phyloP scores from a whole-genome alignment of 2,329 filamentous ascomycete species.

The Paecilomyces sp. region DNA sequence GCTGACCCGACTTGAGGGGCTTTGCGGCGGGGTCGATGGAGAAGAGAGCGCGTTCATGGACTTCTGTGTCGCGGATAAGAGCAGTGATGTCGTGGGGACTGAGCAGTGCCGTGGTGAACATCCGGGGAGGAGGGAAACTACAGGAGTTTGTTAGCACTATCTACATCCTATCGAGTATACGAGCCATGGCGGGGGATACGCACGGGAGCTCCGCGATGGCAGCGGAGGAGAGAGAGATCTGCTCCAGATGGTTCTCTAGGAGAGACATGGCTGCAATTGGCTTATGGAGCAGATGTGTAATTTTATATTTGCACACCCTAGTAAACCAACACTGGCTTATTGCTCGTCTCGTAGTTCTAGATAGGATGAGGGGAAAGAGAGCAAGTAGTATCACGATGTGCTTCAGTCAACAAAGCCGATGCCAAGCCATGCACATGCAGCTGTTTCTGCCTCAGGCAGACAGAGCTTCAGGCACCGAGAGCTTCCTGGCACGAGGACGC shows the following conservation, averaged over 20 bases:
- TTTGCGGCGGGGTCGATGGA: slow-evolving; percentile 69
- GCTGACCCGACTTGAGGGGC: slow-evolving; percentile 38
- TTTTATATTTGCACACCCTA: not conserved
- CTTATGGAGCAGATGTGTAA: not conserved
- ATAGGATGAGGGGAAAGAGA: not conserved
- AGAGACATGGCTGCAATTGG: slow-evolving; percentile 52
- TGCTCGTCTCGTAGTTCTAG: not conserved
- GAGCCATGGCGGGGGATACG: slow-evolving; percentile 16
- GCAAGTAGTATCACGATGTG: not conserved
- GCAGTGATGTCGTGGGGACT: slow-evolving; percentile 86
- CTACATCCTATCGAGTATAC: not conserved
- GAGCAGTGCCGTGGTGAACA: slow-evolving; percentile 90
- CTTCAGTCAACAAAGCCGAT: not conserved
- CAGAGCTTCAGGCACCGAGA: not conserved
- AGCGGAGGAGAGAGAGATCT: slow-evolving; percentile 68
- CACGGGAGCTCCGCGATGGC: slow-evolving; percentile 70
- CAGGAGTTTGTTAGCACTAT: not conserved
- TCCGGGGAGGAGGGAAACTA: slow-evolving; percentile 84
- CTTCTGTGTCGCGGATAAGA: slow-evolving; percentile 88
- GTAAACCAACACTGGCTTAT: not conserved
- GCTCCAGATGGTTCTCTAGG: slow-evolving; percentile 64
- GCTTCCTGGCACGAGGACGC: not conserved
- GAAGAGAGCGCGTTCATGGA: slow-evolving; percentile 91
- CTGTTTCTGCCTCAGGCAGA: not conserved
- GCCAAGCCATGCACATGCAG: not conserved